Conservation (phyloP, 257 asterid genomes). For the Cordia subcordata region DNA sequence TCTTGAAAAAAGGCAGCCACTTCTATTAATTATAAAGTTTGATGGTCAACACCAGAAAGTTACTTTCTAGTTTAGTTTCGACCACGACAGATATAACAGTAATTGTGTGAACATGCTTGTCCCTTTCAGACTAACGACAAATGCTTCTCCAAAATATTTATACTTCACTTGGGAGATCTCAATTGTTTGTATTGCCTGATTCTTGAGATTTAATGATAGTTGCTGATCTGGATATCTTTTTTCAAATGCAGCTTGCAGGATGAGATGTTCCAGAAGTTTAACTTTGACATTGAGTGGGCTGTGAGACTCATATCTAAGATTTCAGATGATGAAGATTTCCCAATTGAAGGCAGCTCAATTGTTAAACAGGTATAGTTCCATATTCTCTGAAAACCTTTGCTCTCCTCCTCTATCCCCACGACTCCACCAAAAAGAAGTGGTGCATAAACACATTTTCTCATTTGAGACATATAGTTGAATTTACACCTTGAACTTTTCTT, state of each 20-base stretch:
- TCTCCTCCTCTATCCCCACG: constrained; percentile 6
- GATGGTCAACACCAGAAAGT: no score
- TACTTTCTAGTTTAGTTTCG: no score
- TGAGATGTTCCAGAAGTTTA: constrained; percentile 96
- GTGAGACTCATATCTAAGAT: constrained; percentile 84
- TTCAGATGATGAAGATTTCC: constrained; percentile 81
- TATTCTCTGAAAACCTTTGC: constrained; percentile 4
- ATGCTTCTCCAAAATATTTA: no score
- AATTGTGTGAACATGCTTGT: no score
- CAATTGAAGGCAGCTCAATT: constrained; percentile 82
- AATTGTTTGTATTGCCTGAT: no score
- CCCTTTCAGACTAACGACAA: no score
- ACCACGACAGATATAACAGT: no score
- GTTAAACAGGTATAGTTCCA: constrained; percentile 65
- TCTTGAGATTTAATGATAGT: not conserved
- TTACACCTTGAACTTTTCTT: not conserved
- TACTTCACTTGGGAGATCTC: no score
- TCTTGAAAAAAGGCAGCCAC: no score
- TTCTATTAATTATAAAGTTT: no score
- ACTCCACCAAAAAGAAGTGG: not conserved
- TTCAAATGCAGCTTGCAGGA: constrained; percentile 75
- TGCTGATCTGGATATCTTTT: constrained; percentile 14
- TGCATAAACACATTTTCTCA: not conserved
- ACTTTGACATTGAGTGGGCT: constrained; percentile 98
- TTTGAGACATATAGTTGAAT: not conserved